Evolutionary conservation across 2,329 filamentous ascomycete species (phyloP), one percentile per base, ranked within the genome.

Genomic region (Trichoderma asperellum): DNA sequence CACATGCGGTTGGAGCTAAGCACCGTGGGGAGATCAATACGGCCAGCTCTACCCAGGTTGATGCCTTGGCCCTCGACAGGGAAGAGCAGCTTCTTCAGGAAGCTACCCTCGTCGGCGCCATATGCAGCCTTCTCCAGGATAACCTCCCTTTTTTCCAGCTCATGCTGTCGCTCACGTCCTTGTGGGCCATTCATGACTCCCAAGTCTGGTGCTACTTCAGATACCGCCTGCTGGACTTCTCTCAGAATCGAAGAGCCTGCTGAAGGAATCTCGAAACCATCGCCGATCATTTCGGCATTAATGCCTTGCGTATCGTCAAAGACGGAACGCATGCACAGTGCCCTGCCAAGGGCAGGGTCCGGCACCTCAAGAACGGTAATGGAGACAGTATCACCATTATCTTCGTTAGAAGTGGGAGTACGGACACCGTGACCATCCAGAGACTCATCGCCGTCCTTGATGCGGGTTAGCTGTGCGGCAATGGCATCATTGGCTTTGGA

Each of bases 221-320:
- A 82, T 5, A 97, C 88, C 1, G 94, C 93, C 69, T 90, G 89
- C 75, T 92, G 89, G 91, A 97, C 96, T 77, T 97, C 94, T 47
- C 92, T 90, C 16, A 95, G 78, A 11, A 98, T 91, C 0, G 95
- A 96, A 69, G 90, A 91, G n/a, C 92, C 92, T 1, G 89, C 89
- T 0, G 90, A 75, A 0, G 86, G 81, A 2, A 96, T 86, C n/a
- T 92, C 87, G 0, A 99, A 87, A 11, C 96, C 96, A 73, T 99
- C 96, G 71, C 95, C 91, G 76, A 95, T 97, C 94, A 99, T 98
- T 82, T 99, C 96, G 0, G 91, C 87, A 74, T 98, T 98, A 81
- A 99, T 97, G 63, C 96, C 96, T 24, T 91, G 84, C n/a, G 85
- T 88, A 75, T 98, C 96, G 73, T 99, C 95, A 75, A 99, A 99